phyloP scores from a whole-genome alignment of 2,329 filamentous ascomycete genomes.

The Xylariaceae sp. region DNA sequence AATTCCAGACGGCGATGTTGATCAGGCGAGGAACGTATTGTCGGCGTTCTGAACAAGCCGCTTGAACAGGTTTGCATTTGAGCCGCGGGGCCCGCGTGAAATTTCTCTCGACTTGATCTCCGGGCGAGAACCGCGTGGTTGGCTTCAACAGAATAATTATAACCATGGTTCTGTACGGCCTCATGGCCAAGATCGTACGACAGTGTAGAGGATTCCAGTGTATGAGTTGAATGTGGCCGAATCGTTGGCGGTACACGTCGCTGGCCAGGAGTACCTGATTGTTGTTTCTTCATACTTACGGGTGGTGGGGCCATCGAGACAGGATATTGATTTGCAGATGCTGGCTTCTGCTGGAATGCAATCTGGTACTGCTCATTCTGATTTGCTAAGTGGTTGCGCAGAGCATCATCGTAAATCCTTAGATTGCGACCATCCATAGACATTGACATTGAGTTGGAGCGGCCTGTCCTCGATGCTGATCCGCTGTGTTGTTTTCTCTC shows the following conservation, averaged over 20 bases:
- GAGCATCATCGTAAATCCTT: not conserved
- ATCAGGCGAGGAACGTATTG: conserved; percentile 24
- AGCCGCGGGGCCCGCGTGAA: conserved; percentile 10
- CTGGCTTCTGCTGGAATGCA: conserved; percentile 13
- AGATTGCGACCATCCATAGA: not conserved
- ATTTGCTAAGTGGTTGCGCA: conserved; percentile 2
- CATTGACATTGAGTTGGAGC: conserved; percentile 13
- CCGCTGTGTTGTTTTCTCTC: not conserved
- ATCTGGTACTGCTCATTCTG: conserved; percentile 16
- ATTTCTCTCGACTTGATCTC: conserved; percentile 21
- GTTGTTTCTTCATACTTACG: conserved; percentile 41
- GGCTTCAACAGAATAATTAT: conserved; percentile 11
- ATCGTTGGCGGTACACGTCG: conserved; percentile 34
- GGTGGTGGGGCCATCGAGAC: conserved; percentile 37
- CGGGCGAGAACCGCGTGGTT: conserved; percentile 9
- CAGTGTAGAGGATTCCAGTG: conserved; percentile 19
- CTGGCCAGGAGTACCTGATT: conserved; percentile 31
- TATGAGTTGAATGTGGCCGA: conserved; percentile 35
- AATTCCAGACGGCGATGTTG: conserved; percentile 12
- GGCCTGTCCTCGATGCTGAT: not conserved
- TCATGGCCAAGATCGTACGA: conserved; percentile 32
- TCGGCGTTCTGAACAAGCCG: conserved; percentile 21
- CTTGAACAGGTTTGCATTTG: conserved; percentile 15
- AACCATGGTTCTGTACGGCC: conserved; percentile 20
- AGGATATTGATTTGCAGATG: conserved; percentile 16